Base-by-base conservation (phyloP, 1,284 basidiomycete genomes). In the Leccinum pallidistipes region DNA sequence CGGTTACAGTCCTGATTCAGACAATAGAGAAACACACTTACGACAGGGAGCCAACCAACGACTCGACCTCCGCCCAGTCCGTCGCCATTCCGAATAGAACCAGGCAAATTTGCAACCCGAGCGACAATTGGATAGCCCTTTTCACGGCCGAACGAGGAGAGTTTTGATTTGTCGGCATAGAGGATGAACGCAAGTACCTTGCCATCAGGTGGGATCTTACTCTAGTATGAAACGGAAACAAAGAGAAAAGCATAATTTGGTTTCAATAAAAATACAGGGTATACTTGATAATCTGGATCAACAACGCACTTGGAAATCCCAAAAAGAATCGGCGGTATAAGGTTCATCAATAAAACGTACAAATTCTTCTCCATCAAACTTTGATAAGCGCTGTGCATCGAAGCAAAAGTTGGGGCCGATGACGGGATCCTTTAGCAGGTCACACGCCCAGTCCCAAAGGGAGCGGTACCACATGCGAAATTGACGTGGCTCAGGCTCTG, bases 41-140 rank as follows among this genome's bases (percentile, higher is more conserved):
- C 79, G 58, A 82, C 71, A 49, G 79, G 81, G 5, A 81, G 61
- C 76, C 77, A 82, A 1, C 80, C 79, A 8, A 83, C 76, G 32
- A 81, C 62, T 9, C 65, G 57, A 14, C 76, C 77, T 21, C 78
- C 79, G 38, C 78, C 79, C 29, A 74, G n/a, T 1, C 76, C 76
- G 27, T 67, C 56, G 5, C 77, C 65, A 68, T 81, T 81, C 1
- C 74, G 65, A 21, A 81, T 76, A 0, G 74, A 62, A 0, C 65
- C 56, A 0, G 76, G 75, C 6, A 82, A 65, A 60, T 80, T 79
- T 3, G 64, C 76, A 55, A 74, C 62, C 16, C 73, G 64, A 0
- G 74, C 77, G 16, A 81, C 66, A 0, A 82, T 71, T 0, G 81
- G 80, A 67, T 83, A 81, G 1, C 76, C 80, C 58, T 78, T 79